Conservation (phyloP, 2,329 filamentous ascomycete species). For the Macroventuria anomochaeta region DNA sequence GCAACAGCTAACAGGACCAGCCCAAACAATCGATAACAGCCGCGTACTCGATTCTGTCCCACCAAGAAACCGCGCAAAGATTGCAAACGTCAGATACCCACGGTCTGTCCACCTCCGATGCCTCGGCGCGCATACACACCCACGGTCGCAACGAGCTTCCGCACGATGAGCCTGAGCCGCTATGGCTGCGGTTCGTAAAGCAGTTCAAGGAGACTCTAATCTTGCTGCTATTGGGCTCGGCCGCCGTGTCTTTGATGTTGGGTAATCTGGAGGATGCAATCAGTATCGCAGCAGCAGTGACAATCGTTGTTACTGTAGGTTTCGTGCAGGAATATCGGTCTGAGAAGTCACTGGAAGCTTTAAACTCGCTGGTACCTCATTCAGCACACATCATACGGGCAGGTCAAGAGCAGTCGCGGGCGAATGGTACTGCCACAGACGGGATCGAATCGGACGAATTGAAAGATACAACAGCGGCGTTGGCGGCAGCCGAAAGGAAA, state of each 20-base stretch:
- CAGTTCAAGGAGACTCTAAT: slow-evolving; percentile 98
- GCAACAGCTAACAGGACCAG: slow-evolving; percentile 16
- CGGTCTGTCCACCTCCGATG: slow-evolving; percentile 82
- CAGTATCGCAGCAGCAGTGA: slow-evolving; percentile 94
- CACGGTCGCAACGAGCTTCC: slow-evolving; percentile 94
- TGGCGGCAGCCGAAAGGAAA: slow-evolving; percentile 71
- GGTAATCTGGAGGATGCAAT: slow-evolving; percentile 94
- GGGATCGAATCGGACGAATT: slow-evolving; percentile 58
- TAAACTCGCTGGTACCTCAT: slow-evolving; percentile 93
- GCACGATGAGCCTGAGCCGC: slow-evolving; percentile 88
- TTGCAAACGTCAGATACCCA: slow-evolving; percentile 82
- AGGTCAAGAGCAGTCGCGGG: slow-evolving; percentile 31
- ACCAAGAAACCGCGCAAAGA: slow-evolving; percentile 76
- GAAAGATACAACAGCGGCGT: slow-evolving; percentile 62
- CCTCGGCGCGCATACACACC: slow-evolving; percentile 76
- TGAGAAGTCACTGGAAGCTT: slow-evolving; percentile 93
- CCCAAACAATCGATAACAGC: slow-evolving; percentile 52
- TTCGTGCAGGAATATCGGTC: slow-evolving; percentile 98
- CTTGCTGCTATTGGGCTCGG: slow-evolving; percentile 86
- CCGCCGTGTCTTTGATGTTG: slow-evolving; percentile 84
- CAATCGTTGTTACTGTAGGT: slow-evolving; percentile 93
- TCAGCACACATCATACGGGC: slow-evolving; percentile 89
- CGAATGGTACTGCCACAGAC: slow-evolving; percentile 35
- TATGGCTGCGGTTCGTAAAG: slow-evolving; percentile 94
- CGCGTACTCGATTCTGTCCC: slow-evolving; percentile 70